A percentile compares a stretch with the other conserved stretches of the same genome.
These are phyloP conservation scores for Epichloe sylvatica DNA, from an alignment of 2,329 filamentous ascomycete genomes.

Conservation along the genomic window DNA sequence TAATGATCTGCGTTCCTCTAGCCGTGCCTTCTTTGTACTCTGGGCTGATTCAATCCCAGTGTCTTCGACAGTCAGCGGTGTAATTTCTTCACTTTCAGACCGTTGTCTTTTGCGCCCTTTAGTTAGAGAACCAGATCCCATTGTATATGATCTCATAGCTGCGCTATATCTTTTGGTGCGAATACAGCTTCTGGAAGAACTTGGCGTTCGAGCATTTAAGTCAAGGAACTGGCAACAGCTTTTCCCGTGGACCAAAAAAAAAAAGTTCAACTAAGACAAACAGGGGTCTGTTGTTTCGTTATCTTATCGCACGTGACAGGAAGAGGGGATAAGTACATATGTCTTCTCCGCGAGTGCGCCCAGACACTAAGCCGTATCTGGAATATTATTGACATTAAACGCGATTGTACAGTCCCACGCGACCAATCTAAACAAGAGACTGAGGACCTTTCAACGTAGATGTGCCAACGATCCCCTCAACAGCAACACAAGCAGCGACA, in stretches of 20 bases:
- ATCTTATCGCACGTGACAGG: constrained; percentile 24
- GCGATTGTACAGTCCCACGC: constrained; percentile 11
- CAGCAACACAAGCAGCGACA: not conserved
- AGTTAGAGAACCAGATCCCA: not conserved
- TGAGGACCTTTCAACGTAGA: not conserved
- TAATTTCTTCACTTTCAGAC: constrained; percentile 19
- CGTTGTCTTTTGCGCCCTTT: constrained; percentile 24
- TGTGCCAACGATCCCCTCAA: not conserved
- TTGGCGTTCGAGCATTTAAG: not conserved
- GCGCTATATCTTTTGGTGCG: not conserved
- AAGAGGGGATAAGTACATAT: not conserved
- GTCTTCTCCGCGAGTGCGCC: not conserved
- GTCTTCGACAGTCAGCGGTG: constrained; percentile 17
- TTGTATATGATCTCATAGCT: not conserved
- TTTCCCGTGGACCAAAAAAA: not conserved
- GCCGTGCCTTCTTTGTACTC: constrained; percentile 39
- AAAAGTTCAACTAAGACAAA: not conserved
- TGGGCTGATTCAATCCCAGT: constrained; percentile 19
- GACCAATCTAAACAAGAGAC: constrained; percentile 15
- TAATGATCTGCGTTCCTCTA: constrained; percentile 55
- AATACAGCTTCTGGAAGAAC: not conserved
- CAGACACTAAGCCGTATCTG: constrained; percentile 15
- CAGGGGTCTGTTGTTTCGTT: not conserved
- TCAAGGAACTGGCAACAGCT: not conserved
- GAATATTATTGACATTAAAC: constrained; percentile 21